phyloP scores from a whole-genome alignment of 78 protist genomes.

The Dictyostelium brefeldianum region DNA sequence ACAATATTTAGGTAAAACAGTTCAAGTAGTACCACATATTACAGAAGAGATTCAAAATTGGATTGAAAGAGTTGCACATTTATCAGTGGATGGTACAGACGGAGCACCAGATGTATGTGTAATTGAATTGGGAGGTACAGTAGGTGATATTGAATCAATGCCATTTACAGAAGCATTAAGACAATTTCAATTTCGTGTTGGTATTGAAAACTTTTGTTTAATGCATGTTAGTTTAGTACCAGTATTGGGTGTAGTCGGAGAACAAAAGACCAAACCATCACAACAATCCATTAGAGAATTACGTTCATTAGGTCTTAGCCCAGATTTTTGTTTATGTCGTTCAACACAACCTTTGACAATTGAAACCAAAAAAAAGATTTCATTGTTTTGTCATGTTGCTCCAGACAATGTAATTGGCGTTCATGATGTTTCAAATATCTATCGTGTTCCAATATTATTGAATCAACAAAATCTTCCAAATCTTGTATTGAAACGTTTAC shows the following conservation, averaged over 20 bases:
- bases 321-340: slow-evolving; percentile 97
- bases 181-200: slow-evolving; percentile 95
- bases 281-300: slow-evolving; percentile 94
- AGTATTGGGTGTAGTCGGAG: slow-evolving; percentile 91
- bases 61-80: slow-evolving; percentile 95
- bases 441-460: slow-evolving; percentile 94
- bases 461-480: slow-evolving; percentile 61
- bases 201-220: slow-evolving; percentile 89
- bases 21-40: slow-evolving; percentile 99
- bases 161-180: slow-evolving; percentile 99
- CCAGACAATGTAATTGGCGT: slow-evolving; percentile 86
- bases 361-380: slow-evolving; percentile 85
- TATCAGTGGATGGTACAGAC: slow-evolving; percentile 89
- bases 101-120: slow-evolving; percentile 94
- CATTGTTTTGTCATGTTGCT: slow-evolving; percentile 95
- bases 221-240: slow-evolving; percentile 93
- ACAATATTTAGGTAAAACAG: slow-evolving; percentile 98
- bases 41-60: slow-evolving; percentile 94
- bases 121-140: slow-evolving; percentile 97
- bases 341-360: slow-evolving; percentile 75
- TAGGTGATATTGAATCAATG: slow-evolving; percentile 98
- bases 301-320: slow-evolving; percentile 94
- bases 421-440: slow-evolving; percentile 94
- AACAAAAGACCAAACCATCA: slow-evolving; percentile 99
- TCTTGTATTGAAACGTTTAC: slow-evolving; percentile 48